Percentiles rank a stretch among this genome's conserved stretches.
phyloP scores from a whole-genome alignment of 306 rosid species.

The Dalbergia cultrata region DNA sequence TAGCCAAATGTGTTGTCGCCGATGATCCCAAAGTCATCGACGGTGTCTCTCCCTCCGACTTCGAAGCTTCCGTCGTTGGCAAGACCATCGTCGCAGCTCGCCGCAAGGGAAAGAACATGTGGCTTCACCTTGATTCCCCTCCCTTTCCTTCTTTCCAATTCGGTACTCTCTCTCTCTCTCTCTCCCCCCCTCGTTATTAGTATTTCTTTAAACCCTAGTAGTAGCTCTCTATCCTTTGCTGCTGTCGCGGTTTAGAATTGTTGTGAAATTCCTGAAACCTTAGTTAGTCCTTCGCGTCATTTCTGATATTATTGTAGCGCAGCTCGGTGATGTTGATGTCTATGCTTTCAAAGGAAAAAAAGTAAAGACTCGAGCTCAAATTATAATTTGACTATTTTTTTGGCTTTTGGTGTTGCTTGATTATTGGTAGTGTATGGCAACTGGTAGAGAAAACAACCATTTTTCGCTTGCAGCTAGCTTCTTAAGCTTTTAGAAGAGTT shows the following conservation, averaged over 20 bases:
- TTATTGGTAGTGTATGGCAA: neutral
- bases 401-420: neutral
- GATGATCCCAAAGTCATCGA: conserved; percentile 90
- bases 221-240: neutral
- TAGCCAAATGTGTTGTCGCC: conserved; percentile 66
- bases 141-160: conserved; percentile 97
- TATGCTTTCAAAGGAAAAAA: too few relatives aligned
- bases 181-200: neutral
- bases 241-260: neutral
- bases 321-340: neutral
- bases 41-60: conserved; percentile 72
- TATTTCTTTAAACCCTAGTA: conserved; percentile 47
- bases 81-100: conserved; percentile 76
- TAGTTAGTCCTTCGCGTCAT: neutral
- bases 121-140: conserved; percentile 90
- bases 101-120: conserved; percentile 94
- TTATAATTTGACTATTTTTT: neutral
- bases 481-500: neutral
- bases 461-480: neutral
- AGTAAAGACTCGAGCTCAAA: too few relatives aligned
- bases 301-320: neutral
- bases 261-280: too few relatives aligned
- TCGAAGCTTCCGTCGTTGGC: conserved; percentile 78
- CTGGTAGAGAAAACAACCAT: neutral
- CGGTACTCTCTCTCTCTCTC: conserved; percentile 49